Conservation (phyloP, 2,329 filamentous ascomycete species). For the Bipolaris victoriae region DNA sequence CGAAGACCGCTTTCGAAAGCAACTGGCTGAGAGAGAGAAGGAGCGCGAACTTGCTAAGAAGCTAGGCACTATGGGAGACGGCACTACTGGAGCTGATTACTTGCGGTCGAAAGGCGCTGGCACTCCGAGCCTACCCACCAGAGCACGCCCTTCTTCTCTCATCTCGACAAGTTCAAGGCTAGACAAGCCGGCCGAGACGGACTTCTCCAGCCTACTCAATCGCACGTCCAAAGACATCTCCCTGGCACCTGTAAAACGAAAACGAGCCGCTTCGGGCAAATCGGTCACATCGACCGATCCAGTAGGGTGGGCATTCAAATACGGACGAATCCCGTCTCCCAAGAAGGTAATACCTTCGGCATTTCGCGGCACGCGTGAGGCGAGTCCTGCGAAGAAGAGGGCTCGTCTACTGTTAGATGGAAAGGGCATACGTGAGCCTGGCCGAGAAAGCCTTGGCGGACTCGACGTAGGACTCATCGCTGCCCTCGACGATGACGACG, state of each 20-base stretch:
- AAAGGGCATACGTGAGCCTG: constrained; percentile 58
- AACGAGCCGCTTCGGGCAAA: constrained; percentile 42
- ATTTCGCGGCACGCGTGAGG: constrained; percentile 36
- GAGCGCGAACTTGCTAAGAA: constrained; percentile 75
- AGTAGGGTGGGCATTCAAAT: constrained; percentile 57
- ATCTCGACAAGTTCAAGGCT: constrained; percentile 23
- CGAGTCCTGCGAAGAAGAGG: constrained; percentile 55
- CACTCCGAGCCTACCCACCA: constrained; percentile 26
- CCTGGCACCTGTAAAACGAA: constrained; percentile 54
- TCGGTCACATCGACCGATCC: constrained; percentile 43
- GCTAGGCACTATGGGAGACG: constrained; percentile 66
- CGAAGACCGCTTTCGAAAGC: constrained; percentile 69
- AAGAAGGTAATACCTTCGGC: constrained; percentile 33
- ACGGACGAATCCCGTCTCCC: constrained; percentile 48
- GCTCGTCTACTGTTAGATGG: constrained; percentile 56
- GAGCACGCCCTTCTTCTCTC: constrained; percentile 23
- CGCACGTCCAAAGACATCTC: constrained; percentile 52
- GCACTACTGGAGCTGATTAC: constrained; percentile 72
- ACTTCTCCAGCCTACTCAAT: constrained; percentile 53
- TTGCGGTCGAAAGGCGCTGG: constrained; percentile 56
- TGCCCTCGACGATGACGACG: constrained; percentile 51
- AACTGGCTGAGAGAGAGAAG: constrained; percentile 70
- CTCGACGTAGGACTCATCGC: constrained; percentile 45
- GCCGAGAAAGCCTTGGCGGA: constrained; percentile 53
- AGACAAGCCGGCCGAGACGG: constrained; percentile 27